These are phyloP conservation scores for Aureobasidium zeae DNA, from an alignment of 2,329 filamentous ascomycete species.

Conservation along the genomic window DNA sequence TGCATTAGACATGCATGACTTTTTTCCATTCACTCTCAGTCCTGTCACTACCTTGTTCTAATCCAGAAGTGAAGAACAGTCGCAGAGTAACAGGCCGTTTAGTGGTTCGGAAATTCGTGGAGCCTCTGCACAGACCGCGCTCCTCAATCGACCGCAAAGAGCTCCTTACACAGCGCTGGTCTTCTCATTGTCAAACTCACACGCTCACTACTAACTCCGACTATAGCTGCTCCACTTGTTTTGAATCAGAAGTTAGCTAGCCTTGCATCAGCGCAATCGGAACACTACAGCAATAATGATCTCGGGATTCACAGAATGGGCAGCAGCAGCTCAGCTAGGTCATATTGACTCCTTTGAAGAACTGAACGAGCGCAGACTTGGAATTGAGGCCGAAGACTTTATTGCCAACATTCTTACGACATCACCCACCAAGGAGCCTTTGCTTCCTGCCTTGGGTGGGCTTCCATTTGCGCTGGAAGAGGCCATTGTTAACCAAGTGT, in stretches of 20 bases:
- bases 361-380: conserved; percentile 65
- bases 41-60: too few relatives aligned
- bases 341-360: conserved; percentile 56
- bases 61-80: too few relatives aligned
- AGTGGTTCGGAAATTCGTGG: conserved; percentile 9
- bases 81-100: too few relatives aligned
- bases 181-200: neutral
- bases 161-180: conserved; percentile 3
- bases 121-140: conserved; percentile 5
- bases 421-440: conserved; percentile 66
- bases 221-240: neutral
- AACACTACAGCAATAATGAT: conserved; percentile 29
- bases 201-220: neutral
- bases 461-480: conserved; percentile 67
- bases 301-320: conserved; percentile 48
- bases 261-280: neutral
- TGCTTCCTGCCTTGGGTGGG: conserved; percentile 82
- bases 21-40: too few relatives aligned
- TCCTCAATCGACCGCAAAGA: conserved; percentile 5
- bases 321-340: conserved; percentile 37
- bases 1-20: conserved; percentile 4
- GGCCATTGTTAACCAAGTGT: conserved; percentile 69
- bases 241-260: neutral
- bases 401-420: conserved; percentile 68
- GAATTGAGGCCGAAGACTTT: conserved; percentile 84